phyloP scores from a whole-genome alignment of 495 filamentous ascomycete genomes.

The Entonaema liquescens region DNA sequence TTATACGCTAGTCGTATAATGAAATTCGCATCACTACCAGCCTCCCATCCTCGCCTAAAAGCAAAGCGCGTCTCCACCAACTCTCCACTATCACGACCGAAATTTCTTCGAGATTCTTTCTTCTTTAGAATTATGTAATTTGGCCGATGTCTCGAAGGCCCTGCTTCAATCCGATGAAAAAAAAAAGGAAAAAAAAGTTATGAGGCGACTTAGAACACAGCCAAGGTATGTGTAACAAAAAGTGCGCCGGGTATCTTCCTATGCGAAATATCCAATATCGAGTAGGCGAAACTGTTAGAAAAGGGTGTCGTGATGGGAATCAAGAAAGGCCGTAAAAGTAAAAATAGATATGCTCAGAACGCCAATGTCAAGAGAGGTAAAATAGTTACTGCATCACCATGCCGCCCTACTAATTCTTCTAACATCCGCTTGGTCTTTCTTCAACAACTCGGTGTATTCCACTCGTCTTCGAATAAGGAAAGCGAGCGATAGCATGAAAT shows the following conservation, averaged over 20 bases:
- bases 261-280: conserved; percentile 29
- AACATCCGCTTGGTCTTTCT: conserved; percentile 40
- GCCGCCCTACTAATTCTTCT: conserved; percentile 46
- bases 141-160: conserved; percentile 9
- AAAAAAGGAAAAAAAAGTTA: conserved; percentile 1
- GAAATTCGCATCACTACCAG: no score
- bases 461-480: conserved; percentile 57
- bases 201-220: conserved; percentile 13
- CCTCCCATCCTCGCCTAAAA: conserved; percentile 11
- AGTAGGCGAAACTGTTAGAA: conserved; percentile 12
- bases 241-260: conserved; percentile 40
- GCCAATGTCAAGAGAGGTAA: background rate
- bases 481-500: conserved; percentile 53
- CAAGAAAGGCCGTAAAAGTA: background rate
- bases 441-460: conserved; percentile 49
- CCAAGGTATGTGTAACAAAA: background rate
- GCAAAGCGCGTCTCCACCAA: conserved; percentile 33
- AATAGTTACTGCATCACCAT: conserved; percentile 33
- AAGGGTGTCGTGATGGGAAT: conserved; percentile 14
- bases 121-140: conserved; percentile 36
- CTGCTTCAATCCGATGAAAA: conserved; percentile 3
- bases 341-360: background rate
- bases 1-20: no score
- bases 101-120: conserved; percentile 24
- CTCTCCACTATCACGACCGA: conserved; percentile 26